Base-by-base conservation (phyloP, 768 basidiomycete species). In the Rhodotorula sphaerocarpa region DNA sequence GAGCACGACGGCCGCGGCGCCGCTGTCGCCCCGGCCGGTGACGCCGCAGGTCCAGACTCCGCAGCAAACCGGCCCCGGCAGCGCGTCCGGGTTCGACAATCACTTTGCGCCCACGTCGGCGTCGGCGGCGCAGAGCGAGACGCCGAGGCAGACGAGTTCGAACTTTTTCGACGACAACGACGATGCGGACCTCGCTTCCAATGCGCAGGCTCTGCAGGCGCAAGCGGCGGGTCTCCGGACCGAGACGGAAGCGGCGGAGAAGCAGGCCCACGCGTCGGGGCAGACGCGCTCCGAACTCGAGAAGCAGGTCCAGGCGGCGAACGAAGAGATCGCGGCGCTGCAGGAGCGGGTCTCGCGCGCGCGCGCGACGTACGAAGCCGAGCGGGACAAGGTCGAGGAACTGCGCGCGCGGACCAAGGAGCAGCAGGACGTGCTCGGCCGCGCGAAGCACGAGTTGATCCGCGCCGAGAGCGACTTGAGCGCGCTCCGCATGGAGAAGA, bases 391-490 rank as follows among this genome's bases (percentile, higher is more conserved):
- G 16, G 57, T 70, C 41, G 70, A 73, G 15, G 70, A 71, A 12
- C 53, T 72, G 14, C 61, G 90, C 34, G 80, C 84, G 71, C 86
- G 83, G 74, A 75, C 83, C 9, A 80, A 81, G 50, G 82, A 85
- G 56, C 86, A 92, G 61, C 83, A 81, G 54, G 54, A 59, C 6
- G 44, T 62, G 23, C 56, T 95, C 33, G 81, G 84, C 70, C 86
- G 83, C 73, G 75, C 83, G 6, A 80, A 82, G 54, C 82, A 85
- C 55, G 87, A 93, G 61, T 77, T 96, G 42, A 97, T 99, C 68
- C 80, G 81, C 45, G 85, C 87, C 7, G 92, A 97, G 77, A 90
- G 89, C 72, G 90, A 96, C 67, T 79, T 99, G 44, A 90, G 88
- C 67, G 91, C 86, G 12, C 72, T 93, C 50, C 80, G 86, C 21